Evolutionary conservation across 2,329 filamentous ascomycete species (phyloP).

Genomic region (Aureobasidium sp.): DNA sequence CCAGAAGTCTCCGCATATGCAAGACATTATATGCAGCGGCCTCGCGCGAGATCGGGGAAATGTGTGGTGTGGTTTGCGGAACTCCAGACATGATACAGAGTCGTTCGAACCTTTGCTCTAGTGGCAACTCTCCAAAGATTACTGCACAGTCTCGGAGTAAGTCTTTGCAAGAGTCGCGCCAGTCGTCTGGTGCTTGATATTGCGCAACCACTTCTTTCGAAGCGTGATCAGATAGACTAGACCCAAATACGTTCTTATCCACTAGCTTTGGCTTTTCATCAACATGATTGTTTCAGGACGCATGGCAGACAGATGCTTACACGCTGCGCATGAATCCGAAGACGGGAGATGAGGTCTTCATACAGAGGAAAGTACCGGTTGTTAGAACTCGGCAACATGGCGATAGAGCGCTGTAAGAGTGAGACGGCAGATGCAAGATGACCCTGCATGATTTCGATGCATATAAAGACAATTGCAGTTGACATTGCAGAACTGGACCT

Average conservation of each 20-base stretch:
- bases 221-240: not conserved
- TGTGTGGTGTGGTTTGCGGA: not conserved
- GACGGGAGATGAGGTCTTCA: not conserved
- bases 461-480: conserved; percentile 1
- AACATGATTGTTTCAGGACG: not conserved
- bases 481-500: not conserved
- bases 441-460: conserved; percentile 3
- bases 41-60: not conserved
- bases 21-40: not conserved
- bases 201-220: not conserved
- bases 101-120: not conserved
- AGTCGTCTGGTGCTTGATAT: not conserved
- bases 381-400: not conserved
- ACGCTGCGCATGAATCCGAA: not conserved
- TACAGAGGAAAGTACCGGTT: not conserved
- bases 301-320: not conserved
- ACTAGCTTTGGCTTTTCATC: not conserved
- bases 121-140: not conserved
- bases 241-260: not conserved
- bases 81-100: not conserved
- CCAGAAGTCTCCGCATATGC: not conserved
- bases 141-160: not conserved
- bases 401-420: not conserved
- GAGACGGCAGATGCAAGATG: conserved; percentile 2
- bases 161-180: not conserved